These are phyloP conservation scores for Forsythia viridissima DNA, from an alignment of 257 asterid species.

Conservation along the genomic window DNA sequence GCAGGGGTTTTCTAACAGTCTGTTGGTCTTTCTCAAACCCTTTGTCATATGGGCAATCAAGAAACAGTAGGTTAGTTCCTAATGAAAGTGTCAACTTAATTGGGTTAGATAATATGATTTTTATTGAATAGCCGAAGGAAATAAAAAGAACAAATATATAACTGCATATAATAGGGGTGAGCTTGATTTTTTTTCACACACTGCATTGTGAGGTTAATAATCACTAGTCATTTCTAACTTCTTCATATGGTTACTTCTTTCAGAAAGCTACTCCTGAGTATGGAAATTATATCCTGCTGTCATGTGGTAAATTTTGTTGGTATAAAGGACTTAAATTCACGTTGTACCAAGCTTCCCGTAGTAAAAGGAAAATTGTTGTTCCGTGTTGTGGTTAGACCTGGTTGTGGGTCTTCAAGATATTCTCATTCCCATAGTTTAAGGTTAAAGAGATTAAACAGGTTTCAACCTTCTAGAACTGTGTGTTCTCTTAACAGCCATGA, in stretches of 20 bases:
- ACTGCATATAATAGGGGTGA: constrained; percentile 2
- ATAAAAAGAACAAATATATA: constrained; percentile 7
- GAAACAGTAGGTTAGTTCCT: neutral
- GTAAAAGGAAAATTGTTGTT: constrained; percentile 30
- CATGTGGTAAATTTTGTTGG: constrained; percentile 37
- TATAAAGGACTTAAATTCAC: constrained; percentile 30
- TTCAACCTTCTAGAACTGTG: constrained; percentile 22
- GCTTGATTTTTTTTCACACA: constrained; percentile 13
- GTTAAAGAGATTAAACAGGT: constrained; percentile 27
- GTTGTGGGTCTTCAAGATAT: constrained; percentile 26
- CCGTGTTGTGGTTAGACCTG: constrained; percentile 22
- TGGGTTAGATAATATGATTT: constrained; percentile 2
- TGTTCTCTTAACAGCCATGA: constrained; percentile 40
- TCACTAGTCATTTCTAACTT: constrained; percentile 11
- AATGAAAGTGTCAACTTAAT: neutral
- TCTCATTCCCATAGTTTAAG: constrained; percentile 29
- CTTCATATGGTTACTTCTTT: constrained; percentile 31
- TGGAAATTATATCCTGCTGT: constrained; percentile 61
- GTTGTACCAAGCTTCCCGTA: constrained; percentile 28
- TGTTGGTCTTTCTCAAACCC: neutral
- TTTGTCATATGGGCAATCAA: neutral
- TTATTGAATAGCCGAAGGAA: neutral
- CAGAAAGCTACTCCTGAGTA: constrained; percentile 39
- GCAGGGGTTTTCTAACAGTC: neutral
- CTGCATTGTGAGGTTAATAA: constrained; percentile 3